These are phyloP conservation scores for Lyophyllum decastes DNA, from an alignment of 768 basidiomycete species.

Conservation along the genomic window DNA sequence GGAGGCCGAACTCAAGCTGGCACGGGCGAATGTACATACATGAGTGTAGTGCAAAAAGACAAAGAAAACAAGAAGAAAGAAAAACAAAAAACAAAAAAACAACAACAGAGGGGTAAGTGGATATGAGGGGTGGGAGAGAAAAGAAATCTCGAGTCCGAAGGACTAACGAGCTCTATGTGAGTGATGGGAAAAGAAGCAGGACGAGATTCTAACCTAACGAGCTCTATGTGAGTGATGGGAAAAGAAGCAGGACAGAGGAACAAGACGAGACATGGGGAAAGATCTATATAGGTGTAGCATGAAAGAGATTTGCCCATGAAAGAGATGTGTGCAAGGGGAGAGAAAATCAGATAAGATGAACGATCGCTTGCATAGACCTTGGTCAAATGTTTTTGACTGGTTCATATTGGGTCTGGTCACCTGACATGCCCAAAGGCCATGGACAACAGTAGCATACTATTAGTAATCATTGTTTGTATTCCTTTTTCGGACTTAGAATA, in stretches of 20 bases:
- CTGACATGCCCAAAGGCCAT: no score
- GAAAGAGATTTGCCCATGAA: neutral
- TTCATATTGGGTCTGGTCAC: no score
- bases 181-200: neutral
- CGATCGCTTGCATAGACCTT: neutral
- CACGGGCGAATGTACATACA: neutral
- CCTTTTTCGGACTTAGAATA: no score
- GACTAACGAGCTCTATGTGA: neutral
- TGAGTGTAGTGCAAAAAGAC: neutral
- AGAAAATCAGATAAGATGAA: neutral
- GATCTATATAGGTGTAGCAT: neutral
- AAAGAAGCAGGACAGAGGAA: neutral
- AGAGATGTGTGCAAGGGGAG: neutral
- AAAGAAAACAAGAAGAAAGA: neutral
- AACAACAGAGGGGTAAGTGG: constrained; percentile 1
- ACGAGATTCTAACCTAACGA: neutral
- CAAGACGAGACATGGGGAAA: neutral
- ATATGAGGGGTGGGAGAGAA: constrained; percentile 10
- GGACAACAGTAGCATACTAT: no score
- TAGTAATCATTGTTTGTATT: no score
- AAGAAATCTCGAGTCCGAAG: no score
- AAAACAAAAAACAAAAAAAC: neutral
- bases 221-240: neutral
- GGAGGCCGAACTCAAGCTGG: constrained; percentile 12
- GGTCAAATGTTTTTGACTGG: neutral